phyloP scores from a whole-genome alignment of 2,329 filamentous ascomycete species.

The Aspergillus nomiae region DNA sequence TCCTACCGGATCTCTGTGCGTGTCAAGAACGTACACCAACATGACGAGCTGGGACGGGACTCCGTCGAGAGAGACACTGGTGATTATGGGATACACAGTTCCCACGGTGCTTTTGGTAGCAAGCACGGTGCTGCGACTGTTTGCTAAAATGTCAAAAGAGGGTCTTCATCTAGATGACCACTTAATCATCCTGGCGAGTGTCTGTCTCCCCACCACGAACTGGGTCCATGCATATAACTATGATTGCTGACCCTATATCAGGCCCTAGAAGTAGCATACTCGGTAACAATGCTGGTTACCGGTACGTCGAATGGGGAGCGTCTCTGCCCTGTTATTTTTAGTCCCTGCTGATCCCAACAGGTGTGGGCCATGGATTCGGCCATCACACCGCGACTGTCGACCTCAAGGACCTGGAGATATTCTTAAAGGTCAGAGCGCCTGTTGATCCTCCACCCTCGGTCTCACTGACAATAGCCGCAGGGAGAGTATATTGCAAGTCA shows the following conservation, averaged over 20 bases:
- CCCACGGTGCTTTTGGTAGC: conserved; percentile 1
- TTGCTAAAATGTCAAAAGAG: conserved; percentile 4
- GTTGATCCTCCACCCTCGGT: too few species aligned
- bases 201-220: not conserved
- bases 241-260: not conserved
- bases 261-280: conserved; percentile 6
- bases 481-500: conserved; percentile 11
- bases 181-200: conserved; percentile 5
- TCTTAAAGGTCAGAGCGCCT: conserved; percentile 3
- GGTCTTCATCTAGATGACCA: conserved; percentile 7
- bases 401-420: conserved; percentile 1
- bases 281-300: not conserved
- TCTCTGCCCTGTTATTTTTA: not conserved
- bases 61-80: conserved; percentile 1
- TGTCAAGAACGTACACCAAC: not conserved
- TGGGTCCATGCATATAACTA: not conserved
- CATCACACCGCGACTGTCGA: not conserved
- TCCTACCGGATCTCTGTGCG: not conserved
- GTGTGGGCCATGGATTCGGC: conserved; percentile 8
- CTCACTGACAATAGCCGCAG: not conserved
- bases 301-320: not conserved
- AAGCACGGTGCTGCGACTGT: conserved; percentile 3
- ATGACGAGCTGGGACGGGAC: conserved; percentile 1
- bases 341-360: not conserved
- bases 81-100: conserved; percentile 8